phyloP scores from a whole-genome alignment of 805 yeast genomes.

The Kockiozyma suomiensis region DNA sequence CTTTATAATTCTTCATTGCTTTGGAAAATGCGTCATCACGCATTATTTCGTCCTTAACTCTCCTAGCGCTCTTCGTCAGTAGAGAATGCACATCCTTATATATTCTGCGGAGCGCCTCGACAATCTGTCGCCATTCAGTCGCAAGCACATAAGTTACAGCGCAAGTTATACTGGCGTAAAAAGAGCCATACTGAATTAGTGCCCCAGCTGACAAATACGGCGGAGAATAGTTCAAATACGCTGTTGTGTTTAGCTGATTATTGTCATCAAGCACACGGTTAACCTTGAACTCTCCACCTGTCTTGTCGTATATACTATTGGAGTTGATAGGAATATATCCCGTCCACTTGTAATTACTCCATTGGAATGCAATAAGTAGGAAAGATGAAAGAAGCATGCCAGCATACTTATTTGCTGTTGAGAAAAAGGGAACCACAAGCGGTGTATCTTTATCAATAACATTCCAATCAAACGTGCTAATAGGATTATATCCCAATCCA shows the following conservation, averaged over 20 bases:
- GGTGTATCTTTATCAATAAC: constrained; percentile 44
- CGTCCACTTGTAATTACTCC: constrained; percentile 52
- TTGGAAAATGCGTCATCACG: constrained; percentile 46
- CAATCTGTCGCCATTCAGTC: constrained; percentile 44
- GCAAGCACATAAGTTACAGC: constrained; percentile 52
- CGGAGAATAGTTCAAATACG: constrained; percentile 62
- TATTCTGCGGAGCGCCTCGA: constrained; percentile 28
- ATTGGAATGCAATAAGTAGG: constrained; percentile 55
- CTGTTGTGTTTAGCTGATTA: constrained; percentile 49
- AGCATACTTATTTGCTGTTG: constrained; percentile 45
- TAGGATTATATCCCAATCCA: constrained; percentile 51
- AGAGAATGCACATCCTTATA: constrained; percentile 48
- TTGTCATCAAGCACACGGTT: constrained; percentile 50
- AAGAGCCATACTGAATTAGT: constrained; percentile 45
- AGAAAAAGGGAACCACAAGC: constrained; percentile 48
- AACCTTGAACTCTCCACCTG: constrained; percentile 49
- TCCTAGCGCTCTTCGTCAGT: neutral
- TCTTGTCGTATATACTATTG: constrained; percentile 45
- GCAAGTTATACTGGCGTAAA: constrained; percentile 55
- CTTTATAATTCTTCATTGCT: constrained; percentile 58
- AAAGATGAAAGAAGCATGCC: constrained; percentile 54
- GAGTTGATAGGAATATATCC: constrained; percentile 50
- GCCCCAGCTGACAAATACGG: constrained; percentile 56
- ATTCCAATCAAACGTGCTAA: constrained; percentile 52
- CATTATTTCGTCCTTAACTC: constrained; percentile 44